phyloP scores from a whole-genome alignment of 108 stramenopile genomes.

The Fragilaria crotonensis region DNA sequence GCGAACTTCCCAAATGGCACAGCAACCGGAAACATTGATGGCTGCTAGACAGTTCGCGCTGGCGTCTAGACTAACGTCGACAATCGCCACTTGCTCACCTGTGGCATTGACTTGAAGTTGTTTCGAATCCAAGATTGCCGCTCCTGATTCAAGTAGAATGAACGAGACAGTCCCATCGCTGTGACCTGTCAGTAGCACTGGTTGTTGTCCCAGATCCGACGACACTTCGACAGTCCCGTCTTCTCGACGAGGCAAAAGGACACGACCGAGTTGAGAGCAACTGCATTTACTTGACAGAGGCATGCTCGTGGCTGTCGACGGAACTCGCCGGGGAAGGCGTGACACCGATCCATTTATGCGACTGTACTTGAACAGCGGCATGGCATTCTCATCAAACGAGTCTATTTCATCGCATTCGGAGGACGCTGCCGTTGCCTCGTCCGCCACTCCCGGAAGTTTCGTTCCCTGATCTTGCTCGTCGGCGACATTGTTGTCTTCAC shows the following conservation, averaged over 20 bases:
- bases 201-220: no score
- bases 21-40: constrained; percentile 29
- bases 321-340: neutral
- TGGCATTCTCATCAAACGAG: neutral
- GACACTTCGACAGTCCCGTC: no score
- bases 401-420: neutral
- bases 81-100: constrained; percentile 2
- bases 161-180: no score
- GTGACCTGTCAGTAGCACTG: no score
- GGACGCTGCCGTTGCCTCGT: no score
- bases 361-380: constrained; percentile 3
- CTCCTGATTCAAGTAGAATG: no score
- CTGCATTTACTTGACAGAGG: neutral
- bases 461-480: no score
- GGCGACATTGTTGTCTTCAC: no score
- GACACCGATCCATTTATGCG: constrained; percentile 1
- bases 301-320: neutral
- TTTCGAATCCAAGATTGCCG: no score
- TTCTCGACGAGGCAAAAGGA: no score
- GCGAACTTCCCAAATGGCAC: constrained; percentile 36
- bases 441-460: no score
- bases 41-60: constrained; percentile 37
- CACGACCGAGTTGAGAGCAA: neutral
- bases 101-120: neutral
- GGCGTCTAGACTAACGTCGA: constrained; percentile 39